Percentiles rank a stretch among this genome's conserved stretches.
Conservation (phyloP, 371 early-diverging fungal species). For the Apophysomyces ossiformis region DNA sequence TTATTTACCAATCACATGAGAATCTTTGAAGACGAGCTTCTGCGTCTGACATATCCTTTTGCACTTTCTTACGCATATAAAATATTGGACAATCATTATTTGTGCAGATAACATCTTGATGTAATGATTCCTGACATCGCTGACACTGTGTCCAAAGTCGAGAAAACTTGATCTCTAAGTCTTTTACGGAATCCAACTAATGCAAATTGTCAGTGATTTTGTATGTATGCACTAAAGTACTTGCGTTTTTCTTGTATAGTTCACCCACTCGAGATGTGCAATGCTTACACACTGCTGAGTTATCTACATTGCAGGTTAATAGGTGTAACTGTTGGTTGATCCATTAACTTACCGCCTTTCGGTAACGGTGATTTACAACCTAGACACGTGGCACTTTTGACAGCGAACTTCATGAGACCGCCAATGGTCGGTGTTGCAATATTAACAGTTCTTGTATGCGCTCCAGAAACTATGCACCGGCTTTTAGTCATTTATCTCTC, state of each 20-base stretch:
- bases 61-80: slow-evolving; percentile 99
- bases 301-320: slow-evolving; percentile 21
- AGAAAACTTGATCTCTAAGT: slow-evolving; percentile 81
- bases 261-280: slow-evolving; percentile 77
- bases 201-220: too few species aligned
- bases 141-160: slow-evolving; percentile 99
- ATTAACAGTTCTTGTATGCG: slow-evolving; percentile 90
- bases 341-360: slow-evolving; percentile 63
- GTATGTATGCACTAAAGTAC: background rate
- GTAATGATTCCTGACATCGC: slow-evolving; percentile 96
- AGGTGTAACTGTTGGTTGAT: background rate
- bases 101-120: slow-evolving; percentile 98
- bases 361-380: slow-evolving; percentile 93
- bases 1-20: slow-evolving; percentile 60
- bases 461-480: slow-evolving; percentile 70
- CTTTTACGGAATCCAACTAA: slow-evolving; percentile 64
- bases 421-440: slow-evolving; percentile 90
- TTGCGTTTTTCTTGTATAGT: slow-evolving; percentile 75
- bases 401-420: slow-evolving; percentile 94
- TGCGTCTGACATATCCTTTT: slow-evolving; percentile 92
- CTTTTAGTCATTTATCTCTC: background rate
- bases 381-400: slow-evolving; percentile 89
- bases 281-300: slow-evolving; percentile 82
- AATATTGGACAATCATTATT: slow-evolving; percentile 99
- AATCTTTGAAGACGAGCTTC: slow-evolving; percentile 65